Base-by-base conservation (phyloP, 2,329 filamentous ascomycete genomes). In the Penicillium sp. region DNA sequence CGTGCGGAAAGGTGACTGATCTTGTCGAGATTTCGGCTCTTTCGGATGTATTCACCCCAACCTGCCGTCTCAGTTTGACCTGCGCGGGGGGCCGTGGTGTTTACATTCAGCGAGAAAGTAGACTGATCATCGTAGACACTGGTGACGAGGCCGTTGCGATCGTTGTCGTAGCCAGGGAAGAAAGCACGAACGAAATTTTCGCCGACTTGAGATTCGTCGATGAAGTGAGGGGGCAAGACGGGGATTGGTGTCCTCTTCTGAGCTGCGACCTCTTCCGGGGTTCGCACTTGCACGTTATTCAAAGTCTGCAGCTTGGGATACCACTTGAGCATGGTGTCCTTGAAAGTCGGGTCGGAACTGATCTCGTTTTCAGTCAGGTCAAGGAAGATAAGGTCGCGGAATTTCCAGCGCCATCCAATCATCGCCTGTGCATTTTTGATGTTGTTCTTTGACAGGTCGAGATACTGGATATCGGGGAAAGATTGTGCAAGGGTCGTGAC, bases 381-480 rank as follows among this genome's bases (percentile, higher is more conserved):
- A 2, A 99, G 81, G 50, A 92, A 92, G 68, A 96, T 86, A 12
- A 97, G 81, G 54, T 85, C 79, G 50, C 81, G 85, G 67, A 97
- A 92, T 52, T 89, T 90, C 67, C 86, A 84, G 57, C 87, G 87
- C 91, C 91, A 97, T 32, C 80, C 82, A 50, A 86, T 82, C 45
- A 99, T 73, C 10, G 83, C 82, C 54, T 85, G 83, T 48, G 91
- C 73, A 49, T 83, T 84, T 55, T 81, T 79, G 64, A 99, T 84
- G 39, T 86, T 83, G 74, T 97, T 97, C 68, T 87, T 84, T 52
- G 90, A 94, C 27, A 97, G 82, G 63, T 97, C 93, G 13, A 99
- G 84, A 62, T 96, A 92, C 69, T 90, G 87, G 56, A 97, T 79
- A 58, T 92, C 88, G 0, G 92, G 91, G 52, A 97, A 89, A 0